These are phyloP conservation scores for Parathielavia appendiculata DNA, from an alignment of 495 filamentous ascomycete genomes.

Conservation along the genomic window DNA sequence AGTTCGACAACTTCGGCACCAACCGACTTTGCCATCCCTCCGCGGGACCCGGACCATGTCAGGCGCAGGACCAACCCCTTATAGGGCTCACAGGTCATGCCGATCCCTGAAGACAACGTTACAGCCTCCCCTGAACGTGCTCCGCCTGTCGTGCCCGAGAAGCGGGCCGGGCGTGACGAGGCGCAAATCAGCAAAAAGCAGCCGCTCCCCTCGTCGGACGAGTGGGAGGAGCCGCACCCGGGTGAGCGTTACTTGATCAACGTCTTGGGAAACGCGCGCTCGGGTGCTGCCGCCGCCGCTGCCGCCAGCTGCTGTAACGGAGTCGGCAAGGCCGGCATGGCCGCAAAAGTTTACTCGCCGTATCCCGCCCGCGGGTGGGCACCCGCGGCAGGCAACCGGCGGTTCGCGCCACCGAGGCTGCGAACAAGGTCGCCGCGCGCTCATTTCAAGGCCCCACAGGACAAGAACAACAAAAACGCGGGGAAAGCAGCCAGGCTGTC, in stretches of 20 bases:
- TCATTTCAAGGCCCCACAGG: slow-evolving; percentile 35
- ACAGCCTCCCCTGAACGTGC: slow-evolving; percentile 21
- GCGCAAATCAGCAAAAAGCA: slow-evolving; percentile 17
- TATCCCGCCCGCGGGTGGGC: slow-evolving; percentile 20
- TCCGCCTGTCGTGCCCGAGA: slow-evolving; percentile 19
- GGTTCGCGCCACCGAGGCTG: slow-evolving; percentile 27
- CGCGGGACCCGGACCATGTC: slow-evolving; percentile 28
- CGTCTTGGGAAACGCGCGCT: slow-evolving; percentile 29
- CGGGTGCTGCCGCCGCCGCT: slow-evolving; percentile 28
- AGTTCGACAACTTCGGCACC: slow-evolving; percentile 35
- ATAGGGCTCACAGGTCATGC: slow-evolving; percentile 54
- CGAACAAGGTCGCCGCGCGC: slow-evolving; percentile 30
- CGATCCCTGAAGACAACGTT: slow-evolving; percentile 37
- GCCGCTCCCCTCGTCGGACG: slow-evolving; percentile 18
- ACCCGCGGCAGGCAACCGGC: slow-evolving; percentile 25
- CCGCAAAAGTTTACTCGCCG: slow-evolving; percentile 46
- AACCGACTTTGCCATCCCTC: slow-evolving; percentile 22
- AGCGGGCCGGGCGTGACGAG: slow-evolving; percentile 12
- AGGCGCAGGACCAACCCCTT: slow-evolving; percentile 36
- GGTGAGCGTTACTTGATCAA: slow-evolving; percentile 38
- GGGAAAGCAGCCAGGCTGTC: too few relatives aligned
- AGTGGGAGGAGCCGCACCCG: slow-evolving; percentile 47
- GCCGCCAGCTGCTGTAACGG: slow-evolving; percentile 29
- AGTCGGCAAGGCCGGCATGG: slow-evolving; percentile 45
- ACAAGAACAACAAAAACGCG: slow-evolving; percentile 19